phyloP scores from a whole-genome alignment of 208 protist genomes.

The Trypanosoma scelopori region DNA sequence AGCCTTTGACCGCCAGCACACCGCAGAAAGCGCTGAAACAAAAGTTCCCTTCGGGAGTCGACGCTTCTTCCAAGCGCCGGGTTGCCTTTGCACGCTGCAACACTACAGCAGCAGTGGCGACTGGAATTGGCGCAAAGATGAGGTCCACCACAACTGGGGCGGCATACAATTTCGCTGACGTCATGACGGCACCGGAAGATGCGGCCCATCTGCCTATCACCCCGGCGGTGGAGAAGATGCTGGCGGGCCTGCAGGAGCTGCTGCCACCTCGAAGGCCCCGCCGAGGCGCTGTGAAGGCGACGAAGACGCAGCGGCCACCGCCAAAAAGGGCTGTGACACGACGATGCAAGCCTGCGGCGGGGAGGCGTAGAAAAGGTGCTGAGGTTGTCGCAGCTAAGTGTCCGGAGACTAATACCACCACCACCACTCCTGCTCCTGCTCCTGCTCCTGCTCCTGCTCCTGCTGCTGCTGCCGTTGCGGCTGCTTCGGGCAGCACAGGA shows the following conservation, averaged over 20 bases:
- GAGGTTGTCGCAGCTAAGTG: not conserved
- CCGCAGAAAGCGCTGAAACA: not conserved
- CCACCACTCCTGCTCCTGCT: not conserved
- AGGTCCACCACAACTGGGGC: not conserved
- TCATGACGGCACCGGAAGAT: conserved; percentile 29
- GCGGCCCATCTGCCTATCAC: conserved; percentile 24
- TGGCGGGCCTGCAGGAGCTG: conserved; percentile 18
- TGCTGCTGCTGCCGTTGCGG: not conserved
- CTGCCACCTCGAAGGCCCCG: conserved; percentile 8
- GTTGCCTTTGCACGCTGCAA: too few relatives aligned
- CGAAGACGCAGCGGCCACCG: not conserved
- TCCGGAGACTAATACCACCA: not conserved
- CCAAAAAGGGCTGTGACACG: not conserved
- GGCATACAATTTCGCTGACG: conserved; percentile 35
- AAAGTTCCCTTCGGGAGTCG: too few relatives aligned
- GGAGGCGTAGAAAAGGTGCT: not conserved
- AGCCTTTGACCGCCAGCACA: not conserved
- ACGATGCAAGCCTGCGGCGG: not conserved
- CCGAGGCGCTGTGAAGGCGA: not conserved
- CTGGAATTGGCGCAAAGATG: not conserved
- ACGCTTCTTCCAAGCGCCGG: too few relatives aligned
- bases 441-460: not conserved
- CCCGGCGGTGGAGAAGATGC: conserved; percentile 14
- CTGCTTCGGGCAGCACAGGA: not conserved
- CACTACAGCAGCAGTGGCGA: too few relatives aligned